Conservation (phyloP, 2,329 filamentous ascomycete species). For the Thielaviopsis ethacetica region DNA sequence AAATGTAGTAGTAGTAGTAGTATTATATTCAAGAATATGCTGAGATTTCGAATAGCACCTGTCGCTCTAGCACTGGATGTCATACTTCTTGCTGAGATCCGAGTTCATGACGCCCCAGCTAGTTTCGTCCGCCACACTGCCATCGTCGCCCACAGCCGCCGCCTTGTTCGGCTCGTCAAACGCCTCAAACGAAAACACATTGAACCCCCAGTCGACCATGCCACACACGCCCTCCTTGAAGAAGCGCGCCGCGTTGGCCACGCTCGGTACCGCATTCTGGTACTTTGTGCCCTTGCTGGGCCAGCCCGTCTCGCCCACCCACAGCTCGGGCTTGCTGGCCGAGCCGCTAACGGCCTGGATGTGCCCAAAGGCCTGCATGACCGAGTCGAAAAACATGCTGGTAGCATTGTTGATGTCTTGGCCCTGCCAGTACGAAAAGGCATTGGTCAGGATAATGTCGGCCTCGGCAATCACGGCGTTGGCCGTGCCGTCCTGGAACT, state of each 20-base stretch:
- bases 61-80: conserved; percentile 16
- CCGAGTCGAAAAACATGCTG: conserved; percentile 49
- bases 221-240: conserved; percentile 47
- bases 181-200: conserved; percentile 59
- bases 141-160: conserved; percentile 43
- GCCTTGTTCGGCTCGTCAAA: conserved; percentile 62
- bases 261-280: conserved; percentile 41
- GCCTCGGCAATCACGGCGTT: conserved; percentile 43
- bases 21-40: background rate
- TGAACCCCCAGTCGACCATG: conserved; percentile 47
- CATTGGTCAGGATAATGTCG: conserved; percentile 49
- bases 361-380: conserved; percentile 44
- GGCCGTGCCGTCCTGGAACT: conserved; percentile 50
- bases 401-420: conserved; percentile 36
- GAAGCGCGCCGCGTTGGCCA: conserved; percentile 41
- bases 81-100: conserved; percentile 39
- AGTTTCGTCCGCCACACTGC: conserved; percentile 43
- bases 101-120: conserved; percentile 53
- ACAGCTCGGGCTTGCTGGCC: conserved; percentile 40
- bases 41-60: background rate
- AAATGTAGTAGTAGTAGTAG: background rate
- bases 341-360: conserved; percentile 36
- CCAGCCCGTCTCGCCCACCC: conserved; percentile 54
- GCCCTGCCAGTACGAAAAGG: conserved; percentile 59
- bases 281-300: conserved; percentile 48